Conservation (phyloP, 1,139 yeast genomes). For the Kodamaea arcana region DNA sequence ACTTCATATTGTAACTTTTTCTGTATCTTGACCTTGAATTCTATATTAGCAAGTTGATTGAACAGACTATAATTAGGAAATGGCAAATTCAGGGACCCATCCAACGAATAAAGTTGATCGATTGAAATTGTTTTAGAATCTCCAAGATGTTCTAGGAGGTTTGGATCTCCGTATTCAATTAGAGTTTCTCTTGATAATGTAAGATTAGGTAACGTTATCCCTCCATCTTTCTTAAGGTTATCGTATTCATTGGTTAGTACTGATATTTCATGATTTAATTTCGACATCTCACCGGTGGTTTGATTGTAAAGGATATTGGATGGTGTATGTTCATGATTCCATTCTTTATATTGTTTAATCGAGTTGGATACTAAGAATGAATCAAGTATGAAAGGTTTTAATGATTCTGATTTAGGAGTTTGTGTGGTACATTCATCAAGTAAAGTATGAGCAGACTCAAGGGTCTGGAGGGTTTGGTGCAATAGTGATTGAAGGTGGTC, state of each 20-base stretch:
- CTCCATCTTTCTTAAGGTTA: constrained; percentile 18
- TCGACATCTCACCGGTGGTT: constrained; percentile 26
- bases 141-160: constrained; percentile 16
- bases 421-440: neutral
- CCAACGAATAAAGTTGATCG: constrained; percentile 26
- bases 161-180: constrained; percentile 20
- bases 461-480: too few species aligned
- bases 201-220: constrained; percentile 25
- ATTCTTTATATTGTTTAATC: constrained; percentile 28
- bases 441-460: too few species aligned
- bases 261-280: constrained; percentile 25
- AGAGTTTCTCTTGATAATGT: constrained; percentile 29
- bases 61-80: constrained; percentile 29
- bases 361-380: constrained; percentile 31
- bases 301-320: constrained; percentile 30
- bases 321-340: constrained; percentile 23
- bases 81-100: constrained; percentile 21
- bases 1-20: constrained; percentile 35
- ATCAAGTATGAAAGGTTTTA: constrained; percentile 25
- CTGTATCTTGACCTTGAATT: constrained; percentile 30
- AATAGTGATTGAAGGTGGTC: too few species aligned
- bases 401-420: constrained; percentile 4
- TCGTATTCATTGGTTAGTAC: constrained; percentile 23
- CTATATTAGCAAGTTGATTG: constrained; percentile 30
- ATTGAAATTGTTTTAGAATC: constrained; percentile 16